Evolutionary conservation across 139 green algal genomes (phyloP).

Genomic region (Edaphochlamys debaryana): DNA sequence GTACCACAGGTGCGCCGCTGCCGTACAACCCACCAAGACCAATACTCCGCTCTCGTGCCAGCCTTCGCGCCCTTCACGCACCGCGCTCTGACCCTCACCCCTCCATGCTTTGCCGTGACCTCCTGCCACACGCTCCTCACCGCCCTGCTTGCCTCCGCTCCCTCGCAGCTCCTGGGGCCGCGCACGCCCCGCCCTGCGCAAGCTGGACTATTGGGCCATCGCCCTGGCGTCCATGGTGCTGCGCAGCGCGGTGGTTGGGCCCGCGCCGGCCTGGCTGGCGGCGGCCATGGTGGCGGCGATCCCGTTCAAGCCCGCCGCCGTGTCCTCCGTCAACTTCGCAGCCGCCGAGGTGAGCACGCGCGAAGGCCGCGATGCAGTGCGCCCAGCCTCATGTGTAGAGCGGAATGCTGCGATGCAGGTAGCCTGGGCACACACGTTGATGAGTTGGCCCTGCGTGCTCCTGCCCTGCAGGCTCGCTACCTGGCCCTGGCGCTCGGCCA

Average conservation of each 20-base stretch:
- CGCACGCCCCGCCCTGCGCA: neutral
- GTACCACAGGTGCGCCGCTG: neutral
- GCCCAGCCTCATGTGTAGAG: too few relatives aligned
- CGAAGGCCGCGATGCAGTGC: too few relatives aligned
- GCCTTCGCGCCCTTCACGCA: neutral
- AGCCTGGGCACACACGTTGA: neutral
- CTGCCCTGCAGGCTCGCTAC: conserved; percentile 24
- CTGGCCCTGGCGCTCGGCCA: conserved; percentile 22
- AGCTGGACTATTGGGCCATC: conserved; percentile 40
- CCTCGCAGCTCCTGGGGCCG: neutral
- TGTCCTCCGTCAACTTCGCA: conserved; percentile 51
- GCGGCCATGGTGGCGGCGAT: conserved; percentile 52
- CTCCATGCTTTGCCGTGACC: too few relatives aligned
- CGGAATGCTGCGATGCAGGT: too few relatives aligned
- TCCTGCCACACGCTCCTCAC: too few relatives aligned
- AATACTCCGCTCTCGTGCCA: neutral
- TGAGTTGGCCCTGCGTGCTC: neutral
- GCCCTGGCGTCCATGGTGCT: conserved; percentile 5
- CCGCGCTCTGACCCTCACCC: neutral
- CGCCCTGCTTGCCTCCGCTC: too few relatives aligned
- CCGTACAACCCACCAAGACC: neutral
- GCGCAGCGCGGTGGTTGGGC: conserved; percentile 8
- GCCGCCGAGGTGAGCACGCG: conserved; percentile 61
- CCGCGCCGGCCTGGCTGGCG: conserved; percentile 17
- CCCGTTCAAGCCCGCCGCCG: conserved; percentile 70